Evolutionary conservation across 805 yeast species (phyloP), one percentile per base, ranked within the genome.

Genomic region (Ogataea trehaloabstinens): DNA sequence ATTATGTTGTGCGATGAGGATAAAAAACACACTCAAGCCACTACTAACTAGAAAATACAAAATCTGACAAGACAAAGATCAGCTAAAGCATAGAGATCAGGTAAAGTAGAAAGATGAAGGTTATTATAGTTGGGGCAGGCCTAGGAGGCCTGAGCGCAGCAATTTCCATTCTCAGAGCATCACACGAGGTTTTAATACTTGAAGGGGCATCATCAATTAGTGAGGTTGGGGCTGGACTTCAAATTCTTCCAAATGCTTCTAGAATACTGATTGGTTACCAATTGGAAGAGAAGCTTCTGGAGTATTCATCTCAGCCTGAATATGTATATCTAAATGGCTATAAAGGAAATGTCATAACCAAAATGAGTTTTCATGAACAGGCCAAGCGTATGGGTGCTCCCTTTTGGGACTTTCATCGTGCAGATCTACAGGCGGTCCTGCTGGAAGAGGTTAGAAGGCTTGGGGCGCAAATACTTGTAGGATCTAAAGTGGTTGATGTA

Each of bases 111-210:
- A n/a, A n/a, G 19, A 38, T 49, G 24, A 31, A 37, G 8, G 38
- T 49, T 13, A 42, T 58, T 15, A 39, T 57, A 8, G 56, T 56
- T n/a, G 63, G 63, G 6, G 64, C 57, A n/a, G 64, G 64, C 4
- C 43, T 59, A 19, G 64, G 61, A 5, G 64, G 64, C 5, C 37
- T 59, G 11, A 37, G 60, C 12, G 55, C 58, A 3, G 56, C 60
- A 13, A 58, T 59, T 25, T 51, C 57, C 2, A 40, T 58, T 27
- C 31, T 25, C 4, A 20, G 43, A 19, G 49, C 55, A 4, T 59
- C 59, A 2, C 64, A 59, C 37, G 34, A 48, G 7, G 63, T 55
- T 4, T 34, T 38, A 5, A 36, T 60, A 10, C 44, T 58, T 12
- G 64, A 60, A 38, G 53, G 52, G 20, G 61, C 63, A 15, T 35